Base-by-base conservation (phyloP, 352 stramenopile species). In the Elongisporangium anandrum region DNA sequence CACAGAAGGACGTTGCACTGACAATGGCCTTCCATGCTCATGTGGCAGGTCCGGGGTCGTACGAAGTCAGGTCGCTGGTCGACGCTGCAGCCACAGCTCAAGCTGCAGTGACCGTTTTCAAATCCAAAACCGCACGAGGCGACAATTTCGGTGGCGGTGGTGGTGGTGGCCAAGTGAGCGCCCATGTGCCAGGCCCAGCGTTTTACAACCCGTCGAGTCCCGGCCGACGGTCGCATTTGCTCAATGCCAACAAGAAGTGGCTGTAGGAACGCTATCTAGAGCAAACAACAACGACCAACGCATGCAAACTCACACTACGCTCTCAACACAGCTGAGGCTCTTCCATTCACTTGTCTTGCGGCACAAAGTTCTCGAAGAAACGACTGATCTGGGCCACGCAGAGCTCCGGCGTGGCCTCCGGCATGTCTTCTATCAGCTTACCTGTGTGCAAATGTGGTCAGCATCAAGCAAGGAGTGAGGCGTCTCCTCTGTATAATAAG, bases 321-420 rank as follows among this genome's bases (percentile, higher is more conserved):
- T 29, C 24, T 3, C 24, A 29, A 45, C 34, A 15, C 34, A 15
- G 34, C 34, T 45, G 34, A n/a, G n/a, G n/a, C n/a, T n/a, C n/a
- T n/a, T n/a, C n/a, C 10, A 69, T 69, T 65, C 52, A 77, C 19
- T 67, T 68, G n/a, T 73, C 50, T 54, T 58, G 63, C 8, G 78
- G 81, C 10, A 68, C 84, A 60, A 94, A 94, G 62, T 91, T 91
- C 50, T 92, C 85, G 69, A 92, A 94, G 63, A 88, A 94, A 24
- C 85, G 78, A 66, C 75, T 85, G 57, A 94, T 87, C 64, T 92
- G 82, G 45, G 75, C 73, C 16, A 80, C 67, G 50, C 69, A 91
- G 52, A 85, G 56, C 61, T 92, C 85, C 21, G 81, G 85, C 13
- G 85, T 94, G n/a, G 82, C 78, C 70, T 94, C 85, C 19, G 85